Evolutionary conservation across 805 yeast species (phyloP), one percentile per base, ranked within the genome.

Genomic region (Saccharomycopsis fodiens): DNA sequence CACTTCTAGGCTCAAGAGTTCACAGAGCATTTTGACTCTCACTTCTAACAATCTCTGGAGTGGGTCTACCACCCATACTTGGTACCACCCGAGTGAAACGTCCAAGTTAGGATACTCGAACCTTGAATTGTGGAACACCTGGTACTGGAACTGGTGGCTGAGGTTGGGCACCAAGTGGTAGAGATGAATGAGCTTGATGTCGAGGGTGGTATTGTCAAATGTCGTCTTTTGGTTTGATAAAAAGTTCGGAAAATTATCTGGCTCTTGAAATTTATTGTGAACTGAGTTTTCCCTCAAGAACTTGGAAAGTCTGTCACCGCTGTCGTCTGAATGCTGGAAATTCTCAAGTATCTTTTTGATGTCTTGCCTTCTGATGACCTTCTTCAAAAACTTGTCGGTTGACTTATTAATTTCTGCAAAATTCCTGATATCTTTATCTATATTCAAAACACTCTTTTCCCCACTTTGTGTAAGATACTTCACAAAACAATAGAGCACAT

Each of bases 121-220:
- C 12, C 40, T 34, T 5, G 44, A n/a, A 2, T 25, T 21, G 17
- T 47, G 51, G 35, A 44, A 47, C 3, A 47, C 38, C 23, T 44
- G 48, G 30, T 47, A 47, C 58, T 86, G 83, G 35, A 93, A 95
- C 31, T 91, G 88, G 51, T 86, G 95, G 61, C 81, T 83, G 27
- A 96, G 87, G 47, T 85, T 79, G 2, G 96, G 95, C 54, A 89
- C 70, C 57, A 91, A 67, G 64, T 93, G 94, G 67, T 89, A 93
- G 10, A 47, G 31, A 27, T 47, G 48, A 20, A 47, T 35, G 6
- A 47, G 23, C 27, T 47, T 45, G 21, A 47, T 17, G 27, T 44
- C 20, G 17, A 44, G 10, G 4, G 47, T 39, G n/a, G 19, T n/a
- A 17, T 39, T 44, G 16, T 37, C 42, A n/a, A 4, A 42, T 4